Evolutionary conservation across 2,329 filamentous ascomycete species (phyloP).

Genomic region (Metarhizium brunneum): DNA sequence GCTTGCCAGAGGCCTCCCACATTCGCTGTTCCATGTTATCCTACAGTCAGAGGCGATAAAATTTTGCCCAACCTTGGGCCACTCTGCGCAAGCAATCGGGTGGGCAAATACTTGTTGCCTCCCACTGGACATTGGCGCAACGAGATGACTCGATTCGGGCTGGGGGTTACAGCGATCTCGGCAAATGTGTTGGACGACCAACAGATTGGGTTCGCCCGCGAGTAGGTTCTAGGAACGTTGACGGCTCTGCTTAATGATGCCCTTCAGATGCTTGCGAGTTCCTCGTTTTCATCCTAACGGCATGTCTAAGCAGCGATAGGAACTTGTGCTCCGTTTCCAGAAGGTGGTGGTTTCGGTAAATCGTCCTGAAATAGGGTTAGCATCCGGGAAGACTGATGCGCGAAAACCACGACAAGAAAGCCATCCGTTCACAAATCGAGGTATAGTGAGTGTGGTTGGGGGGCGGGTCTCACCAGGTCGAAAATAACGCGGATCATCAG

Average conservation of each 20-base stretch:
- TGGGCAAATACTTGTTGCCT: too few species aligned
- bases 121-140: background rate
- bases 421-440: too few species aligned
- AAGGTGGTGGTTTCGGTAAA: conserved; percentile 29
- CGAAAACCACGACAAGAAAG: too few species aligned
- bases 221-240: background rate
- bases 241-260: background rate
- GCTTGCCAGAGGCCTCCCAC: too few species aligned
- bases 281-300: background rate
- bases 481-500: conserved; percentile 95
- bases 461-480: conserved; percentile 55
- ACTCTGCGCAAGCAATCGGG: too few species aligned
- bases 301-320: conserved; percentile 28
- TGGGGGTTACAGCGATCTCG: too few species aligned
- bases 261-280: background rate
- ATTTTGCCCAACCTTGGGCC: too few species aligned
- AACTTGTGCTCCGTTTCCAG: conserved; percentile 24
- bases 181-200: too few species aligned
- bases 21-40: too few species aligned
- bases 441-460: background rate
- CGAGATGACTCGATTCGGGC: background rate
- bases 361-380: conserved; percentile 27
- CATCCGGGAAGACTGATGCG: background rate
- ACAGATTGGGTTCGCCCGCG: too few species aligned
- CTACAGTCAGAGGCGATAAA: too few species aligned